Evolutionary conservation across 257 asterid genomes (phyloP), one percentile per base, ranked within the genome.

Genomic region (Perilla frutescens): DNA sequence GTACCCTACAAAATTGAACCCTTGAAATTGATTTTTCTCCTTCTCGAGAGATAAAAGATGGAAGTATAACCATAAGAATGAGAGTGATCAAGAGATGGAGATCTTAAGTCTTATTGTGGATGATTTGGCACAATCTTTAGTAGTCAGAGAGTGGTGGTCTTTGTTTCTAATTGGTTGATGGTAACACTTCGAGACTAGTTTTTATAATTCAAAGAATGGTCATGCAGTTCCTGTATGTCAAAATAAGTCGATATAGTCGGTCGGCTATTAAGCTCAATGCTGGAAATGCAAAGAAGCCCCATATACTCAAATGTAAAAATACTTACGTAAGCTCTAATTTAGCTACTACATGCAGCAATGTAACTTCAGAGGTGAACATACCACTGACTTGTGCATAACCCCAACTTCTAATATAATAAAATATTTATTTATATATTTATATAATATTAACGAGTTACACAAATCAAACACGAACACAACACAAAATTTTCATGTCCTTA

Each of bases 91-190:
- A 60, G 55, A 58, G 37, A 59, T 61, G 10, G 7, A 47, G 60
- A 59, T 60, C 57, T 8, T 9, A 58, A 71, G 11, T 62, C 43
- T 11, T 12, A 58, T 12, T 5, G 62, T 2, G 37, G 32, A 50
- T 49, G 37, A 49, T 55, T 61, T 1, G 8, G 44, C 58, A 36
- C 58, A 59, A 34, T 5, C 51, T 31, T 45, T 57, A 71, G 45
- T 32, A 70, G 40, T 32, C 43, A 7, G 32, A 12, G 40, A 8
- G 26, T 20, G 26, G 9, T 4, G 36, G 61, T 50, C 59, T 7
- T 59, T 40, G 55, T 49, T 72, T 58, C 20, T 47, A 47, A 50
- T 12, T 48, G 14, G 70, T 49, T 29, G 49, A 12, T 10, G n/a
- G 63, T 67, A 34, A 7, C 72, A 39, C 41, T 67, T 51, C 43